Percentiles rank a stretch among this genome's conserved stretches.
These are phyloP conservation scores for Pseudopyricularia cyperi DNA, from an alignment of 2,329 filamentous ascomycete species.

Conservation along the genomic window DNA sequence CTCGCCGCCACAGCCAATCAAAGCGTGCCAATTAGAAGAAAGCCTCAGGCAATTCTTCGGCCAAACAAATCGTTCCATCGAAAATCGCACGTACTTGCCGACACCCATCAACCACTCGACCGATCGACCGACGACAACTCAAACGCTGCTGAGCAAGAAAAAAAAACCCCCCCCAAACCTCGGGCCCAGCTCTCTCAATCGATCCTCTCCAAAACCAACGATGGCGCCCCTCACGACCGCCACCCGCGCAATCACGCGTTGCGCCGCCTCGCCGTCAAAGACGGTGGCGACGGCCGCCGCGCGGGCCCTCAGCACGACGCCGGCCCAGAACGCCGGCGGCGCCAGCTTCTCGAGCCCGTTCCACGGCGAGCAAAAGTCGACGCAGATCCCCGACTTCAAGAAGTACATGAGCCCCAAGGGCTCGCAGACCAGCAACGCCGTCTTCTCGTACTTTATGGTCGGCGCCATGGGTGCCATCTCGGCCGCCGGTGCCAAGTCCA, in stretches of 20 bases:
- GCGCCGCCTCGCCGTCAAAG: constrained; percentile 10
- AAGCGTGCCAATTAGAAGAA: constrained; percentile 25
- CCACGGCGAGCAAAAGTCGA: constrained; percentile 43
- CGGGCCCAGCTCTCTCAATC: neutral
- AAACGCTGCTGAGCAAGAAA: constrained; percentile 3
- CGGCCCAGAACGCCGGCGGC: neutral
- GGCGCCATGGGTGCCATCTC: constrained; percentile 86
- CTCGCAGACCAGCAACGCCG: constrained; percentile 59
- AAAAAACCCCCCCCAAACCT: constrained; percentile 8
- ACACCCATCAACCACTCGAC: neutral
- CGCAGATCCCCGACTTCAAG: constrained; percentile 76
- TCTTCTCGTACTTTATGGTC: constrained; percentile 98
- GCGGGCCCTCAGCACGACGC: constrained; percentile 42
- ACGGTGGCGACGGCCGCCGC: constrained; percentile 26
- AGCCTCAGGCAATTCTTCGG: constrained; percentile 25
- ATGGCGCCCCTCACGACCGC: constrained; percentile 59
- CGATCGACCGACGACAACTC: neutral
- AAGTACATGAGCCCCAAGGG: constrained; percentile 63
- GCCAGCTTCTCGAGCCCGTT: constrained; percentile 36
- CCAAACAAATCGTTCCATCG: constrained; percentile 5
- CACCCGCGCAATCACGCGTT: constrained; percentile 57
- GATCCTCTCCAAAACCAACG: constrained; percentile 11
- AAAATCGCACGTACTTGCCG: constrained; percentile 23
- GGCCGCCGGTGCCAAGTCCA: constrained; percentile 91
- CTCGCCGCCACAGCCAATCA: constrained; percentile 26